Percentiles rank a stretch among this genome's conserved stretches.
These are phyloP conservation scores for Bocquillonia castaneifolia DNA, from an alignment of 441 rosid species.

Conservation along the genomic window DNA sequence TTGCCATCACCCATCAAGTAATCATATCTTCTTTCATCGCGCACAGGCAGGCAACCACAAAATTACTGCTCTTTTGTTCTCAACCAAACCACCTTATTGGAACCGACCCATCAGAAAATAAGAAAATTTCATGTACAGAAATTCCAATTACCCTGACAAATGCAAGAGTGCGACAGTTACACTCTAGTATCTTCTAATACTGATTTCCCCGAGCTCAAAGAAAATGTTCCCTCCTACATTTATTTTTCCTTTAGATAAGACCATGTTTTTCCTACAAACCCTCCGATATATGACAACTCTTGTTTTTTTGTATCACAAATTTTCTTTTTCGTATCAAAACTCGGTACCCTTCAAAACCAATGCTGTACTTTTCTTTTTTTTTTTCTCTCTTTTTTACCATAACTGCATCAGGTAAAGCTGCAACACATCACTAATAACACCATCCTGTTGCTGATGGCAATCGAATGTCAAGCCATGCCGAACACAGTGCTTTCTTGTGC, in stretches of 20 bases:
- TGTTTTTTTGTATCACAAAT: background rate
- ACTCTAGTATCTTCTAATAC: slow-evolving; percentile 25
- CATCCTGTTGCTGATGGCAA: slow-evolving; percentile 19
- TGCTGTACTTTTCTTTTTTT: slow-evolving; percentile 8
- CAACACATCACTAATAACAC: slow-evolving; percentile 21
- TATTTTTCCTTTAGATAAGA: slow-evolving; percentile 21
- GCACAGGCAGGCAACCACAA: slow-evolving; percentile 8
- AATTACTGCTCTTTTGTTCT: slow-evolving; percentile 11
- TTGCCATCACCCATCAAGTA: background rate
- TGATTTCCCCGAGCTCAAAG: slow-evolving; percentile 13
- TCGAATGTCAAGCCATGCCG: slow-evolving; percentile 14
- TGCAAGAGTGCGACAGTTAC: slow-evolving; percentile 17
- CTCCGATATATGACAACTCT: slow-evolving; percentile 21
- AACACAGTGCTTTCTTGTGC: slow-evolving; percentile 21
- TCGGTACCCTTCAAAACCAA: slow-evolving; percentile 25
- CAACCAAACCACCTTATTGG: slow-evolving; percentile 25
- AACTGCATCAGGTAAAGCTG: slow-evolving; percentile 28
- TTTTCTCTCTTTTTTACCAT: background rate
- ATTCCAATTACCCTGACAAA: slow-evolving; percentile 8
- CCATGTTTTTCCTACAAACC: slow-evolving; percentile 30
- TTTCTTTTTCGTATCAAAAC: slow-evolving; percentile 26
- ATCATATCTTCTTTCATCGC: slow-evolving; percentile 13
- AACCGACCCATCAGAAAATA: slow-evolving; percentile 3
- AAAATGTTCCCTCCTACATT: slow-evolving; percentile 21
- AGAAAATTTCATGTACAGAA: slow-evolving; percentile 5